phyloP scores from a whole-genome alignment of 1,284 basidiomycete species.

The Rhodotorula sp. region DNA sequence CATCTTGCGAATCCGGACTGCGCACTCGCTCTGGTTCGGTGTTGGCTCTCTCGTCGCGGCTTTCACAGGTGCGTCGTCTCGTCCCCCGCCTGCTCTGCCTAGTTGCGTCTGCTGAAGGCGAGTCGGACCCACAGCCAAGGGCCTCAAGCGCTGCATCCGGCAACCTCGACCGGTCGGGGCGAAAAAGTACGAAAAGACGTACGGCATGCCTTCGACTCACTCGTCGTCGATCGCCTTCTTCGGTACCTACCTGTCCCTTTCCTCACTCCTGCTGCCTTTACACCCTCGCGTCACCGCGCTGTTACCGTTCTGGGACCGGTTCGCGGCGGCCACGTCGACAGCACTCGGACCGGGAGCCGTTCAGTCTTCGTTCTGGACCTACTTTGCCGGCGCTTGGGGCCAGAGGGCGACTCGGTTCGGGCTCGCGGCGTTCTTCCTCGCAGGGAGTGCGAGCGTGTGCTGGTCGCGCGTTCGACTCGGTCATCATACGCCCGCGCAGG shows the following conservation, averaged over 20 bases:
- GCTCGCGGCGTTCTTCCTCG: slow-evolving; percentile 36
- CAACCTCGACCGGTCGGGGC: slow-evolving; percentile 45
- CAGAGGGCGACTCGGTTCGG: slow-evolving; percentile 28
- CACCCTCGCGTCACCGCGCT: slow-evolving; percentile 41
- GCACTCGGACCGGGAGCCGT: slow-evolving; percentile 19
- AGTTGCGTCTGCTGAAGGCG: neutral
- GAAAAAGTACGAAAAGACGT: slow-evolving; percentile 40
- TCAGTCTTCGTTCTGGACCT: slow-evolving; percentile 16
- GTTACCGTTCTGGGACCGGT: slow-evolving; percentile 24
- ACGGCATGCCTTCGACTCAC: slow-evolving; percentile 50
- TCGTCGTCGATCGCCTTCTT: slow-evolving; percentile 47
- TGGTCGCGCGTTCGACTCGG: slow-evolving; percentile 46
- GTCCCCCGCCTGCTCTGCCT: neutral
- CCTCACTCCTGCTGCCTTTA: slow-evolving; percentile 40
- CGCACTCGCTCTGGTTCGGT: slow-evolving; percentile 45
- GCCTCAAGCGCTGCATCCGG: slow-evolving; percentile 45
- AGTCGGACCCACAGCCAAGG: slow-evolving; percentile 40
- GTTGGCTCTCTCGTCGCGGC: slow-evolving; percentile 44
- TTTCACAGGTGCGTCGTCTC: slow-evolving; percentile 35
- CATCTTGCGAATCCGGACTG: slow-evolving; percentile 44
- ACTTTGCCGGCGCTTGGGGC: slow-evolving; percentile 18
- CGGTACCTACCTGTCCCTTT: slow-evolving; percentile 45
- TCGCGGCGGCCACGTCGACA: slow-evolving; percentile 7
- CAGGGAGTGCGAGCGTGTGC: slow-evolving; percentile 40
- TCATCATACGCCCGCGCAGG: slow-evolving; percentile 45